These are phyloP conservation scores for Sporothrix humicola DNA, from an alignment of 2,329 filamentous ascomycete genomes.

Conservation along the genomic window DNA sequence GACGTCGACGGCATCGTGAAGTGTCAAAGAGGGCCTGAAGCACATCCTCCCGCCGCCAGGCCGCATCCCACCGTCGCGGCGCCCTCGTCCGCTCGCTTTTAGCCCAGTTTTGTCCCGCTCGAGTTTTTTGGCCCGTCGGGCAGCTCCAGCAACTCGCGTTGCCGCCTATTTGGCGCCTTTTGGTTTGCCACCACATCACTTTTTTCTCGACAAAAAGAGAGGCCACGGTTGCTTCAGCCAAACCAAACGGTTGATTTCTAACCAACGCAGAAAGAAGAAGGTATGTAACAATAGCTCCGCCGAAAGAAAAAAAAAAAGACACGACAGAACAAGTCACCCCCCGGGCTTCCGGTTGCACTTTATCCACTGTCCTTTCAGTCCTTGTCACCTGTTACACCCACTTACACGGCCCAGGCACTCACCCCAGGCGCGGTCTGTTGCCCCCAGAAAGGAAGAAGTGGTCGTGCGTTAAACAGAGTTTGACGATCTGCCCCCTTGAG, in stretches of 20 bases:
- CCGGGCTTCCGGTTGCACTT: slow-evolving; percentile 14
- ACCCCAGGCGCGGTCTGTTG: slow-evolving; percentile 2
- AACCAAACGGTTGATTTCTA: neutral
- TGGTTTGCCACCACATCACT: slow-evolving; percentile 31
- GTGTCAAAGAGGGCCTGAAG: slow-evolving; percentile 17
- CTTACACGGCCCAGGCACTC: slow-evolving; percentile 26
- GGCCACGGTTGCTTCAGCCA: slow-evolving; percentile 35
- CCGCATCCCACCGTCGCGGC: neutral
- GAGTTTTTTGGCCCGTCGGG: neutral
- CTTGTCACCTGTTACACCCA: slow-evolving; percentile 15
- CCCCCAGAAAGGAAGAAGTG: slow-evolving; percentile 1
- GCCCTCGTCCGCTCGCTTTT: slow-evolving; percentile 23
- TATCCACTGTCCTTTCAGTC: slow-evolving; percentile 16
- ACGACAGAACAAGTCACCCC: neutral
- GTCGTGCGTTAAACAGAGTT: slow-evolving; percentile 19
- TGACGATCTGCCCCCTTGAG: slow-evolving; percentile 25
- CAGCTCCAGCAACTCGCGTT: neutral
- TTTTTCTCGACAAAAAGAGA: slow-evolving; percentile 12
- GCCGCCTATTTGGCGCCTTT: slow-evolving; percentile 28
- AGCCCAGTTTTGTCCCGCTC: neutral
- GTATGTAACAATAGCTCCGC: slow-evolving; percentile 8
- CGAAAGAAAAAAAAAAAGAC: slow-evolving; percentile 29
- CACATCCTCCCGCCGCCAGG: neutral
- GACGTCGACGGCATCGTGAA: slow-evolving; percentile 28
- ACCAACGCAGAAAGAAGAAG: slow-evolving; percentile 11